Evolutionary conservation across 169 alveolate species (phyloP).

Genomic region (Plasmodium sp.): DNA sequence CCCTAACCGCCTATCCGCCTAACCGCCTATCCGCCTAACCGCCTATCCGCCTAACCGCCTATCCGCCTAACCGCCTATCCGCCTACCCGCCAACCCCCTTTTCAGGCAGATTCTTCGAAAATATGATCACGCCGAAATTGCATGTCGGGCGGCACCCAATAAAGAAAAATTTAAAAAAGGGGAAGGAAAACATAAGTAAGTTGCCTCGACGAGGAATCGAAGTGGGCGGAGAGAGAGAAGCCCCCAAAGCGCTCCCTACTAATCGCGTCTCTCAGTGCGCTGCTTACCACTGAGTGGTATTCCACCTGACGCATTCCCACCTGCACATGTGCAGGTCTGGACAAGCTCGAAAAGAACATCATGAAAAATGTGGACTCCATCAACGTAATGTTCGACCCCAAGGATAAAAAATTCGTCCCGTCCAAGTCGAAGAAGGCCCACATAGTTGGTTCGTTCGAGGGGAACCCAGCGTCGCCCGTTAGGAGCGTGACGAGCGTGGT

Average conservation of each 20-base stretch:
- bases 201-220: neutral
- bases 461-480: neutral
- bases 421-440: constrained; percentile 22
- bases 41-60: neutral
- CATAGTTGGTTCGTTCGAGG: constrained; percentile 29
- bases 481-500: no score
- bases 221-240: neutral
- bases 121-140: neutral
- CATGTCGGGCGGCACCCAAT: neutral
- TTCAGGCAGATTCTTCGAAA: neutral
- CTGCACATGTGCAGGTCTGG: constrained; percentile 5
- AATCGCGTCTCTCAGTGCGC: neutral
- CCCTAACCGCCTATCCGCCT: no score
- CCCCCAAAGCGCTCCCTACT: neutral
- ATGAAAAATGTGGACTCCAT: constrained; percentile 31
- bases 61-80: no score
- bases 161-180: neutral
- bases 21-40: neutral
- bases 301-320: neutral
- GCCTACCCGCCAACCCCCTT: neutral
- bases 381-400: constrained; percentile 51
- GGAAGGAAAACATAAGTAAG: neutral
- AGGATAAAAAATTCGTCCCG: constrained; percentile 17
- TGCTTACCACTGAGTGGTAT: neutral
- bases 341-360: constrained; percentile 12